Percentiles rank a stretch among this genome's conserved stretches.
Evolutionary conservation across 2,329 filamentous ascomycete species (phyloP).

Genomic region (Aspergillus sp.): DNA sequence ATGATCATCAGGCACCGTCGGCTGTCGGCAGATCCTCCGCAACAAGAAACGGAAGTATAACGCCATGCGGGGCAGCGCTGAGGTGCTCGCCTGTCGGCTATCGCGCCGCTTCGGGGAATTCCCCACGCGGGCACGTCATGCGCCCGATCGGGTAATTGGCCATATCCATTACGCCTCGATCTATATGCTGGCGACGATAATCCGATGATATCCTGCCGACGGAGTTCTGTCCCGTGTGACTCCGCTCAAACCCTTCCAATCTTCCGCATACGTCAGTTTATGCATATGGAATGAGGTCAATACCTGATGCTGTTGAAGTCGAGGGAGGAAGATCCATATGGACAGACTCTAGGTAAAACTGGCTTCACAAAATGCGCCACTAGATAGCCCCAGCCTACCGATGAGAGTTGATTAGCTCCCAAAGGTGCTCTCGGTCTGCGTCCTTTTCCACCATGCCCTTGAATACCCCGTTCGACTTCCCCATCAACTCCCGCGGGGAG

Average conservation of each 20-base stretch:
- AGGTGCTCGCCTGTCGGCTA: conserved; percentile 13
- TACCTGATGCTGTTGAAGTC: too few species aligned
- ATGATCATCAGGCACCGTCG: conserved; percentile 11
- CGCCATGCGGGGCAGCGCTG: neutral
- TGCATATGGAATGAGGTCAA: too few species aligned
- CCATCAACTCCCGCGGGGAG: conserved; percentile 58
- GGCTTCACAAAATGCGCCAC: too few species aligned
- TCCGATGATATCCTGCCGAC: too few species aligned
- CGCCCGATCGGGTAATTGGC: neutral
- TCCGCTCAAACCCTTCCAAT: too few species aligned
- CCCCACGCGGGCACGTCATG: conserved; percentile 5
- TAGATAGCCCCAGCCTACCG: too few species aligned
- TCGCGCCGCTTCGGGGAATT: conserved; percentile 2
- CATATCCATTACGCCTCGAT: neutral
- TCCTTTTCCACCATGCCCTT: conserved; percentile 3
- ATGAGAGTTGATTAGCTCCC: too few species aligned
- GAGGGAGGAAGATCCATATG: too few species aligned
- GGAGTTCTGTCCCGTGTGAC: too few species aligned
- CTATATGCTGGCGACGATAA: neutral
- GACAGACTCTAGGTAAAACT: too few species aligned
- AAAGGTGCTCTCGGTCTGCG: neutral
- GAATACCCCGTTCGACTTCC: conserved; percentile 2
- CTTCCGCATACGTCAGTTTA: too few species aligned
- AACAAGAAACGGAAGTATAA: neutral
- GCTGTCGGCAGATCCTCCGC: conserved; percentile 9